phyloP scores from a whole-genome alignment of 31 red algal species.

The Porphyra umbilicalis region DNA sequence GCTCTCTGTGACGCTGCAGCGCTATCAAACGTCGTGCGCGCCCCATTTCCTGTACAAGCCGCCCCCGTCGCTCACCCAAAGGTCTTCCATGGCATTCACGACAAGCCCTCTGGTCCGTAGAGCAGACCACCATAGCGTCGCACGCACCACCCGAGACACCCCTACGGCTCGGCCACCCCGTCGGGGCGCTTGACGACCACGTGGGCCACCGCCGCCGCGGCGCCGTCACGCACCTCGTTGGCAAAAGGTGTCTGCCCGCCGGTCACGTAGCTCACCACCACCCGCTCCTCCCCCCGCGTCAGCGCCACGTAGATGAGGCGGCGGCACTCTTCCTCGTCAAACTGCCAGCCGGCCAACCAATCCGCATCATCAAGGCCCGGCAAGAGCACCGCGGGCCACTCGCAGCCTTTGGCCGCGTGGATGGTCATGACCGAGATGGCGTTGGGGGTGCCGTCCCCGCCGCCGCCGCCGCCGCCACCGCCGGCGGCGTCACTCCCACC shows the following conservation, averaged over 20 bases:
- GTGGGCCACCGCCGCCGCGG: background rate
- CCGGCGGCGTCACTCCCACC: no score
- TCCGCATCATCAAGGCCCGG: background rate
- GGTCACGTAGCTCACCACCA: background rate
- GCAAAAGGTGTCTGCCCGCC: background rate
- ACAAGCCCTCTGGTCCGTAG: no score
- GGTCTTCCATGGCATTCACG: no score
- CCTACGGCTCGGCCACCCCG: no score
- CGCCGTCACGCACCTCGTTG: background rate
- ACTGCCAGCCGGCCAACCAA: background rate
- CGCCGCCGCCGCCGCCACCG: background rate
- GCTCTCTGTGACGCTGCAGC: no score
- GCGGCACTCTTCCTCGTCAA: background rate
- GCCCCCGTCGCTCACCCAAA: no score
- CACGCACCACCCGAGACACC: no score
- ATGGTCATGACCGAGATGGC: background rate
- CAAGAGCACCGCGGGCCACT: conserved; percentile 10
- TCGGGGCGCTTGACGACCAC: no score
- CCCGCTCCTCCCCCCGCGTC: no score
- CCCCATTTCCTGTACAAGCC: no score
- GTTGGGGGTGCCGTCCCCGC: background rate
- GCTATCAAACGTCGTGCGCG: no score
- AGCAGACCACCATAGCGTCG: no score
- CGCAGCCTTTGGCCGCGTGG: conserved; percentile 15
- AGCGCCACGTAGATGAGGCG: conserved; percentile 15